These are phyloP conservation scores for Solanum bulbocastanum DNA, from an alignment of 257 asterid species.

Conservation along the genomic window DNA sequence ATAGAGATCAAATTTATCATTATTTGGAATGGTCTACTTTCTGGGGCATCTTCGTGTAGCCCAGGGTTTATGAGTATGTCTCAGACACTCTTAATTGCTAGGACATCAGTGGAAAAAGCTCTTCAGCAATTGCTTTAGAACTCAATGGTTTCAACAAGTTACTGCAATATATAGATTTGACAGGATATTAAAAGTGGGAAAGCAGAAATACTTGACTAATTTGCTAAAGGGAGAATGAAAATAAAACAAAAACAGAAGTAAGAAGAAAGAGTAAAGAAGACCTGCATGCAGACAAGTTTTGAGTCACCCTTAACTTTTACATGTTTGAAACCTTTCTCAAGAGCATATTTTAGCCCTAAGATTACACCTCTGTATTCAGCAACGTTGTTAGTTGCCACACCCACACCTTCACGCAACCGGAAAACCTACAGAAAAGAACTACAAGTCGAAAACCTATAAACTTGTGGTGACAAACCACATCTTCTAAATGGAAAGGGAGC, in stretches of 20 bases:
- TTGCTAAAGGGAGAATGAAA: not conserved
- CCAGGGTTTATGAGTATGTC: not conserved
- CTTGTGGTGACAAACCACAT: not conserved
- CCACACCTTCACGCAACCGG: conserved; percentile 91
- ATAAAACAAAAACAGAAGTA: not conserved
- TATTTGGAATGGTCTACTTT: not conserved
- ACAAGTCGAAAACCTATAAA: conserved; percentile 1
- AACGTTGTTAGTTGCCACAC: conserved; percentile 87
- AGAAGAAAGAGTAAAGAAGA: conserved; percentile 8
- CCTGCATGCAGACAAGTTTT: conserved; percentile 99
- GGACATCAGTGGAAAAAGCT: not conserved
- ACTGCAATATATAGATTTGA: not conserved
- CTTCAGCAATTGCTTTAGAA: not conserved
- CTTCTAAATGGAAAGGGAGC: not conserved
- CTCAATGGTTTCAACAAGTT: not conserved
- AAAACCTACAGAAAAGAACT: conserved; percentile 36
- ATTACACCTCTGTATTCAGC: conserved; percentile 88
- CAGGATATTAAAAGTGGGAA: not conserved
- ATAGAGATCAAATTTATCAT: not conserved
- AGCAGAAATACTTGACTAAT: not conserved
- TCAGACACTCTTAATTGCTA: not conserved
- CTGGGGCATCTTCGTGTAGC: not conserved
- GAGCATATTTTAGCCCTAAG: conserved; percentile 84
- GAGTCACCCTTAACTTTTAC: conserved; percentile 90
- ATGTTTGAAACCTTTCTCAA: conserved; percentile 74